Percentiles rank a stretch among this genome's conserved stretches.
Evolutionary conservation across 2,329 filamentous ascomycete genomes (phyloP).

Genomic region (Didymella lethalis): DNA sequence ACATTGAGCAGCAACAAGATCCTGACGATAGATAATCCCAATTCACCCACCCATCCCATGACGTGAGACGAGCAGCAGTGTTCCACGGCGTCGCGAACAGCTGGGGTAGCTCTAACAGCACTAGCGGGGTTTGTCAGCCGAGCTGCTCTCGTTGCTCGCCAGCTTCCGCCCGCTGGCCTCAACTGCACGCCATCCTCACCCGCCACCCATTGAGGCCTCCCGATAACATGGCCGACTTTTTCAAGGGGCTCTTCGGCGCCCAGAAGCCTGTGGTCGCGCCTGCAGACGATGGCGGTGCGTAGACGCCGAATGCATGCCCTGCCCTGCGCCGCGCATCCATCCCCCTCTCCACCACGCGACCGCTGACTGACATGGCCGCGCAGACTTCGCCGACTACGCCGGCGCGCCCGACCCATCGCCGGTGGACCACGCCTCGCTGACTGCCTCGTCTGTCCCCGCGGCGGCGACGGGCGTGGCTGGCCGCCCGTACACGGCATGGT

Average conservation of each 20-base stretch:
- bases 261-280: conserved; percentile 66
- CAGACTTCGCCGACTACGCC: conserved; percentile 95
- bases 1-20: neutral
- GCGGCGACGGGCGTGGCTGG: conserved; percentile 52
- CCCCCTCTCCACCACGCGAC: conserved; percentile 22
- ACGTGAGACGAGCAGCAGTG: neutral
- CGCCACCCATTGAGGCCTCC: conserved; percentile 24
- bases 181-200: conserved; percentile 23
- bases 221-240: conserved; percentile 58
- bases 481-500: conserved; percentile 90
- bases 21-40: neutral
- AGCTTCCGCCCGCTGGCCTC: conserved; percentile 30
- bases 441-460: conserved; percentile 44
- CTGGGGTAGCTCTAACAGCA: conserved; percentile 21
- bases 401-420: conserved; percentile 73
- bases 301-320: neutral
- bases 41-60: neutral
- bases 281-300: conserved; percentile 75
- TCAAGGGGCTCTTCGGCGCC: conserved; percentile 75
- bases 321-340: conserved; percentile 8
- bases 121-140: conserved; percentile 33
- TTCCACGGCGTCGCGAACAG: conserved; percentile 12
- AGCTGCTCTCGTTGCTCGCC: conserved; percentile 21
- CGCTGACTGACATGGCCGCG: conserved; percentile 13
- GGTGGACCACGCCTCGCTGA: conserved; percentile 55